Conservation (phyloP, 2,329 filamentous ascomycete genomes). For the Helminthosporium solani region DNA sequence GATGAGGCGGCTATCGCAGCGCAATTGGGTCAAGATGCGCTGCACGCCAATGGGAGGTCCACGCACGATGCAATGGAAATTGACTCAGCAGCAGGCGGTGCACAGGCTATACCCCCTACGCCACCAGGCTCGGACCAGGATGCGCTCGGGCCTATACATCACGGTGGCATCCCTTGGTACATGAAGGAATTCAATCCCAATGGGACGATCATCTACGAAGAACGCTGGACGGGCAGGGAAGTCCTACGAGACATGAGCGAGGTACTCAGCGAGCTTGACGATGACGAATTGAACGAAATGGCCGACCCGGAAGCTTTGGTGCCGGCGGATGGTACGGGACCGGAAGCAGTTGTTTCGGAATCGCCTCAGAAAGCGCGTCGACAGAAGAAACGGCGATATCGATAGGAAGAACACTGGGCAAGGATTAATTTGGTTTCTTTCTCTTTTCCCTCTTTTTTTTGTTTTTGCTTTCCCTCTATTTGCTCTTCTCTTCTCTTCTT, state of each 20-base stretch:
- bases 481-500: constrained; percentile 4
- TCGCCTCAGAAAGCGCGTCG: constrained; percentile 32
- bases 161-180: constrained; percentile 85
- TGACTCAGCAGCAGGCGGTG: constrained; percentile 17
- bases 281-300: constrained; percentile 76
- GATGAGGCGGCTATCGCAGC: constrained; percentile 40
- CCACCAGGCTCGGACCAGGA: constrained; percentile 61
- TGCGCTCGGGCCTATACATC: constrained; percentile 46
- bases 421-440: background rate
- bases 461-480: background rate
- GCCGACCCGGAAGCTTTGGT: constrained; percentile 36
- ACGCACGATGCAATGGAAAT: constrained; percentile 23
- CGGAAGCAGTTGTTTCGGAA: constrained; percentile 23
- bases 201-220: constrained; percentile 75
- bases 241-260: constrained; percentile 75
- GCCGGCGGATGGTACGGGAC: constrained; percentile 22
- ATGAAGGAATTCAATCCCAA: constrained; percentile 75
- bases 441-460: background rate
- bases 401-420: constrained; percentile 18
- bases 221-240: constrained; percentile 72
- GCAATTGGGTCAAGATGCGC: constrained; percentile 34
- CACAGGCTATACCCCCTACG: constrained; percentile 56
- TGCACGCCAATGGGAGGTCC: constrained; percentile 19
- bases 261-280: constrained; percentile 86
- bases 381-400: constrained; percentile 30